Evolutionary conservation across 1,284 basidiomycete genomes (phyloP), one percentile per base, ranked within the genome.

Genomic region (Melampsora larici-populina): DNA sequence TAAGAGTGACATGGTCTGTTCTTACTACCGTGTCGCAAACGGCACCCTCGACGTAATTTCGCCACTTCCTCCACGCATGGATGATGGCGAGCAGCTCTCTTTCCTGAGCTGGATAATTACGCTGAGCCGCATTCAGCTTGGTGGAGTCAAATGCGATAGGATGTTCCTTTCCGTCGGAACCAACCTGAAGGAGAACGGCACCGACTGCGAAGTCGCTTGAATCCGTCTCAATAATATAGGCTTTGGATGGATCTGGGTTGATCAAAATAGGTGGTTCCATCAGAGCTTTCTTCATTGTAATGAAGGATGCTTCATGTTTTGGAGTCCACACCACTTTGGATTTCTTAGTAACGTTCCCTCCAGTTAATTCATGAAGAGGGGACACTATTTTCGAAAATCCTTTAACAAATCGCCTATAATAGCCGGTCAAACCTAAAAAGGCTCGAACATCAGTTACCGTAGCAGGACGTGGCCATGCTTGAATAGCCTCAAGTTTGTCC

Each of bases 1-100:
- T 81, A 0, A 87, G 80, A 0, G 84, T 86, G 0, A 79, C 62
- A 77, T 88, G 86, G 78, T 87, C 85, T 0, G 85, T 86, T 62
- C 82, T 83, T 1, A 87, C 80, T 0, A 71, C 58, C 51, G 87
- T 83, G 0, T 70, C 80, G 11, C 8, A 26, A 13, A 67, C 65
- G 0, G 78, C 58, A 0, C 85, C 85, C 2, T 78, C 62, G 18
- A 80, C 40, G 24, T 80, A 77, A 7, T 69, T 46, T 15, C 51
- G 26, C 70, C 77, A 80, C 40, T 75, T 69, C 43, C 75, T 71
- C 31, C 79, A 78, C 36, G 79, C 43, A 24, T 78, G 69, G 18
- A 79, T 70, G 21, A 80, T 77, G 4, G 79, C 78, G 7, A 80
- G 64, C 26, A 79, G 26, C 60, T 80, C 72, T 78, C 77, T 73